Evolutionary conservation across 331 rosid species (phyloP).

Genomic region (Pyrus hybrid): DNA sequence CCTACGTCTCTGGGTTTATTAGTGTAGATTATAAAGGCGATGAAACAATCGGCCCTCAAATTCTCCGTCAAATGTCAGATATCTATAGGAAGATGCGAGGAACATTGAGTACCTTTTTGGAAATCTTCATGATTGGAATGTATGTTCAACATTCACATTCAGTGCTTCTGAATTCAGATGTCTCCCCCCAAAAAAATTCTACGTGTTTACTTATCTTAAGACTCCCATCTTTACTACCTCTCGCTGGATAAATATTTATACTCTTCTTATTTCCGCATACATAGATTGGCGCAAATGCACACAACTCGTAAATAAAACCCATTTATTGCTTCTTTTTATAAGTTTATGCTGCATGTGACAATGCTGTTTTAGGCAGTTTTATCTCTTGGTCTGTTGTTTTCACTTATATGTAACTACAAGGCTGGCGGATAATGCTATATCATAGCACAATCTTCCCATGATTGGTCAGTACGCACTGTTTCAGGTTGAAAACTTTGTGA

Average conservation of each 20-base stretch:
- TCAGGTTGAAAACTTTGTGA: slow-evolving; percentile 86
- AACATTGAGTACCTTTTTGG: slow-evolving; percentile 93
- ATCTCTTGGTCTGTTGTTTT: too few relatives aligned
- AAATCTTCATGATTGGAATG: slow-evolving; percentile 96
- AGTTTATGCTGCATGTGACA: too few relatives aligned
- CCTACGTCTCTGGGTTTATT: slow-evolving; percentile 94
- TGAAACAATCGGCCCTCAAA: slow-evolving; percentile 82
- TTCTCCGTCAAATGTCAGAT: slow-evolving; percentile 93
- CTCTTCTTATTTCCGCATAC: background rate
- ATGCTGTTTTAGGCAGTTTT: too few relatives aligned
- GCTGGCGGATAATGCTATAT: slow-evolving; percentile 56
- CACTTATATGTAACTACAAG: background rate
- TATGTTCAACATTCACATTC: slow-evolving; percentile 26
- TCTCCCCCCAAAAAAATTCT: background rate
- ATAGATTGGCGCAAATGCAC: too few relatives aligned
- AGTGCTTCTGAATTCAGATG: background rate
- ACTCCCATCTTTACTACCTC: background rate
- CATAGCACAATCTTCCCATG: slow-evolving; percentile 78
- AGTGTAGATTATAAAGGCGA: slow-evolving; percentile 93
- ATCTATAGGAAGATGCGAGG: slow-evolving; percentile 92
- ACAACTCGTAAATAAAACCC: too few relatives aligned
- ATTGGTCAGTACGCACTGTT: slow-evolving; percentile 80
- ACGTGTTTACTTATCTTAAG: background rate
- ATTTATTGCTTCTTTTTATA: too few relatives aligned
- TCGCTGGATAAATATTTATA: background rate